phyloP scores from a whole-genome alignment of 179 eudicot genomes.

The Dionaea muscipula region DNA sequence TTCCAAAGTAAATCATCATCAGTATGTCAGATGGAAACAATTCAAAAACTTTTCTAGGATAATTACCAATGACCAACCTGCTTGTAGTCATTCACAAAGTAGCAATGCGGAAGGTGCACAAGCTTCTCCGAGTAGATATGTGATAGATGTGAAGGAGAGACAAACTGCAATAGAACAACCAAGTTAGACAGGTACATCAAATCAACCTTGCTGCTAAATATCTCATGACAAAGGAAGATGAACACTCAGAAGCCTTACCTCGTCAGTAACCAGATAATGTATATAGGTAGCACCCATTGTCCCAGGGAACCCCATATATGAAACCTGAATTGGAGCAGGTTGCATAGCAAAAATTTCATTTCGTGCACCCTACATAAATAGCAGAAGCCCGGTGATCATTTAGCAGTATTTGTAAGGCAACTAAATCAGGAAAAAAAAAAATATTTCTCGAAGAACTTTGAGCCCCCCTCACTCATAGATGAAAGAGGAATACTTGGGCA shows the following conservation, averaged over 20 bases:
- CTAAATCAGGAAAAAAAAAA: not conserved
- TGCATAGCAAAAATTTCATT: constrained; percentile 99
- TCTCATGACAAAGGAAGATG: not conserved
- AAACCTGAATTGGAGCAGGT: constrained; percentile 97
- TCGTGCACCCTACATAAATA: constrained; percentile 71
- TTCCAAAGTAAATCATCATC: not conserved
- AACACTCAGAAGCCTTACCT: constrained; percentile 29
- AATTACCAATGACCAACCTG: constrained; percentile 36
- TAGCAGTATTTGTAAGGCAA: not conserved
- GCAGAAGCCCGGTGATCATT: not conserved
- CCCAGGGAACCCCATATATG: constrained; percentile 99
- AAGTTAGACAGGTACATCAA: no score
- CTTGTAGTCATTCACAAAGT: constrained; percentile 92
- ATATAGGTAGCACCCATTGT: constrained; percentile 92
- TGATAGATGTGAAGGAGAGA: constrained; percentile 60
- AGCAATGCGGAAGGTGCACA: constrained; percentile 94
- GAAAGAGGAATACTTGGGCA: no score
- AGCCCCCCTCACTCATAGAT: no score
- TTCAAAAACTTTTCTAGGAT: not conserved
- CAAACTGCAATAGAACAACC: constrained; percentile 52
- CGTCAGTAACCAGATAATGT: constrained; percentile 88
- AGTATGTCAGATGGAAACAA: not conserved
- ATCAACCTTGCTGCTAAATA: no score
- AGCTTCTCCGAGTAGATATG: constrained; percentile 86
- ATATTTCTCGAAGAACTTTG: no score